phyloP scores from a whole-genome alignment of 139 green algal genomes.

The Chlamydomonas eustigma region DNA sequence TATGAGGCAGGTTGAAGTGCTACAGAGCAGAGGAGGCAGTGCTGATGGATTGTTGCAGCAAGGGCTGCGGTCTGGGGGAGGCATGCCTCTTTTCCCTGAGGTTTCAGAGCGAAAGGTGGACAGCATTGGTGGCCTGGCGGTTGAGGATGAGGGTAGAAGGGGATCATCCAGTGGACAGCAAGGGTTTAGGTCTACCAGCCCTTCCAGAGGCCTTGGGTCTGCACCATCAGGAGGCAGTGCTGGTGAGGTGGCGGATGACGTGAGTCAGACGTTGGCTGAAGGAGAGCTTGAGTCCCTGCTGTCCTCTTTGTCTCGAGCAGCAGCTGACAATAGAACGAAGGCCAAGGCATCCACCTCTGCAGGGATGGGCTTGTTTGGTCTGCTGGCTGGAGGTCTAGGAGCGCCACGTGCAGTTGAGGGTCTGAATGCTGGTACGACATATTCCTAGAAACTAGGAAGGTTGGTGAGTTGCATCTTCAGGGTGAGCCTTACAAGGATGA shows the following conservation, averaged over 20 bases:
- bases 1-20: constrained; percentile 17
- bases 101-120: neutral
- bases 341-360: neutral
- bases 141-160: too few species aligned
- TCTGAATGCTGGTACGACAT: too few species aligned
- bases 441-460: too few species aligned
- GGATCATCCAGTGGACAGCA: neutral
- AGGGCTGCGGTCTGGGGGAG: neutral
- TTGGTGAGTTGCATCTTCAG: too few species aligned
- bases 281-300: neutral
- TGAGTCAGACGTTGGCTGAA: neutral
- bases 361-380: neutral
- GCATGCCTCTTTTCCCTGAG: too few species aligned
- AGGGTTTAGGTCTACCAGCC: neutral
- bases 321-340: neutral
- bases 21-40: neutral
- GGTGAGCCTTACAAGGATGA: too few species aligned
- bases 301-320: neutral
- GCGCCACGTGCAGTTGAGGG: constrained; percentile 8
- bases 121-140: neutral
- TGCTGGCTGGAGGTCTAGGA: neutral
- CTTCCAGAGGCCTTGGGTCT: neutral
- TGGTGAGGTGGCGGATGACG: neutral
- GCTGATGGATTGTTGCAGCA: neutral
- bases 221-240: neutral